phyloP scores from a whole-genome alignment of 371 early-diverging fungal species.

The Mortierella sp. region DNA sequence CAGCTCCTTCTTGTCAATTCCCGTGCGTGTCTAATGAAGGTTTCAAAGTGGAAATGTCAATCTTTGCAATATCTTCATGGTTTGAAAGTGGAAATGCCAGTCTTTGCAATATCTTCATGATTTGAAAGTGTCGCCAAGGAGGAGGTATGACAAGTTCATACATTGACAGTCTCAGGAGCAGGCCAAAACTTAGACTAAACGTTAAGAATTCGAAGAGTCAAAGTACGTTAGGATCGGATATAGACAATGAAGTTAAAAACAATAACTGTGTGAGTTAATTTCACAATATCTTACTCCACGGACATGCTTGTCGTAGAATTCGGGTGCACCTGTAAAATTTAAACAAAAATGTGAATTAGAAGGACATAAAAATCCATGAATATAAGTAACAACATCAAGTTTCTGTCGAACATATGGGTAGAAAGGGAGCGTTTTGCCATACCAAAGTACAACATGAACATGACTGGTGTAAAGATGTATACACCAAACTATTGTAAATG shows the following conservation, averaged over 20 bases:
- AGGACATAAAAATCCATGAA: neutral
- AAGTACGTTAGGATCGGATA: neutral
- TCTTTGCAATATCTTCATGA: neutral
- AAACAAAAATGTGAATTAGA: neutral
- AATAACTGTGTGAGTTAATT: neutral
- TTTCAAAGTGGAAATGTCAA: neutral
- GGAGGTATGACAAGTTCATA: conserved; percentile 4
- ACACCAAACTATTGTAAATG: conserved; percentile 56
- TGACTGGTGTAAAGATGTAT: conserved; percentile 56
- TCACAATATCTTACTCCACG: conserved; percentile 31
- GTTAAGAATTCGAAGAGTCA: neutral
- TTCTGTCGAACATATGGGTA: neutral
- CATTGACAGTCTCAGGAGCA: conserved; percentile 46
- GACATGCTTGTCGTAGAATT: conserved; percentile 58
- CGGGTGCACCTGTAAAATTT: conserved; percentile 43
- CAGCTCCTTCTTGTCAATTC: conserved; percentile 51
- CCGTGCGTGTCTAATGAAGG: conserved; percentile 45
- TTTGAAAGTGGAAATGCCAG: neutral
- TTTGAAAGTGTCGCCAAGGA: neutral
- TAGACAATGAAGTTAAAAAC: neutral
- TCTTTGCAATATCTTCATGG: neutral
- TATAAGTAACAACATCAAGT: neutral
- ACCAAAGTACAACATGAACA: conserved; percentile 59
- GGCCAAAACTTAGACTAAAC: conserved; percentile 52
- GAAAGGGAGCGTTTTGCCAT: neutral